Evolutionary conservation across 768 basidiomycete species (phyloP).

Genomic region (Melanogaster broomeanus): DNA sequence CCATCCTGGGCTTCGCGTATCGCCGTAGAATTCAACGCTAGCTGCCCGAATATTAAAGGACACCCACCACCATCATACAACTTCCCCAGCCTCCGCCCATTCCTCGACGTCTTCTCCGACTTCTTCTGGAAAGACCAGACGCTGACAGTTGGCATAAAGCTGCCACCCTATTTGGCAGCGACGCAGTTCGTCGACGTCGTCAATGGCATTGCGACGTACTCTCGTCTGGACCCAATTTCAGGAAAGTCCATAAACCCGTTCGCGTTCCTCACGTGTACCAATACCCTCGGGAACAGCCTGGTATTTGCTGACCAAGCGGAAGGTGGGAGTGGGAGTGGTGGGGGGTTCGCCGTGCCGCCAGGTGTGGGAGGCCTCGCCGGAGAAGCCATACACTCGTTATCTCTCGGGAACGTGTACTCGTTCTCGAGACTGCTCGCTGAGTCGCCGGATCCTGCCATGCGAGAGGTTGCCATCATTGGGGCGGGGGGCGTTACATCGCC

Average conservation of each 20-base stretch:
- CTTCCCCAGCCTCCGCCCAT: slow-evolving; percentile 47
- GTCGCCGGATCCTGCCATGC: slow-evolving; percentile 42
- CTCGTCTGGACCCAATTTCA: slow-evolving; percentile 12
- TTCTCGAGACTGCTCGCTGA: slow-evolving; percentile 55
- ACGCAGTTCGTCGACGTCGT: slow-evolving; percentile 63
- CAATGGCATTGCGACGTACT: slow-evolving; percentile 44
- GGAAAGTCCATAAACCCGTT: slow-evolving; percentile 45
- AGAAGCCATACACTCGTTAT: slow-evolving; percentile 69
- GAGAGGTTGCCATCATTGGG: slow-evolving; percentile 64
- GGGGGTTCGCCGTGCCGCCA: slow-evolving; percentile 61
- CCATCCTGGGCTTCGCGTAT: slow-evolving; percentile 43
- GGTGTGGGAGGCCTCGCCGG: slow-evolving; percentile 76
- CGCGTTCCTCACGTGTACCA: slow-evolving; percentile 78
- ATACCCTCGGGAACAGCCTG: slow-evolving; percentile 74
- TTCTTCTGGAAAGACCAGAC: slow-evolving; percentile 50
- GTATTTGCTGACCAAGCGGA: slow-evolving; percentile 58
- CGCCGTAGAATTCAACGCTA: slow-evolving; percentile 81
- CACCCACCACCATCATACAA: slow-evolving; percentile 70
- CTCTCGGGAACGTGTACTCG: slow-evolving; percentile 75
- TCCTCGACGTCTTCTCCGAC: slow-evolving; percentile 56
- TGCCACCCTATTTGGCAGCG: slow-evolving; percentile 70
- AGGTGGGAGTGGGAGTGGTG: slow-evolving; percentile 7
- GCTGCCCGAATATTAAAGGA: slow-evolving; percentile 75
- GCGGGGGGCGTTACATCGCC: slow-evolving; percentile 78
- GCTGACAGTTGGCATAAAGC: slow-evolving; percentile 73